phyloP scores from a whole-genome alignment of 1,139 yeast genomes.

The Debaryomyces nepalensis region DNA sequence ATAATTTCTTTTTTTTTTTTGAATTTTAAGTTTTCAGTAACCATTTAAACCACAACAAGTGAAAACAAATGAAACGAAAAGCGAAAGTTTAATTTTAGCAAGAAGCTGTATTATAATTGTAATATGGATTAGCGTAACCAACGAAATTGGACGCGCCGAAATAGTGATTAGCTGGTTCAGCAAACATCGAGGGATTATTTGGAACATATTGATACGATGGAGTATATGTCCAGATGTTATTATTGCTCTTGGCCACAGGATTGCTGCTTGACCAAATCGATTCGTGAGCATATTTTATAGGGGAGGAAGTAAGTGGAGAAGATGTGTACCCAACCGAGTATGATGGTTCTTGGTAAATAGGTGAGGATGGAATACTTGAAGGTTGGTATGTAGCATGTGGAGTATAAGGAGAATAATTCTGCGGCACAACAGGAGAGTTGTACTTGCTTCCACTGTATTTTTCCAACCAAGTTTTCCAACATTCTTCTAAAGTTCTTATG shows the following conservation, averaged over 20 bases:
- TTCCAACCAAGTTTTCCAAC: slow-evolving; percentile 53
- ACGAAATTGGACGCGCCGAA: slow-evolving; percentile 29
- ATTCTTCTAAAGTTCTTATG: slow-evolving; percentile 48
- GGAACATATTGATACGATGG: slow-evolving; percentile 26
- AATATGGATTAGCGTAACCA: slow-evolving; percentile 48
- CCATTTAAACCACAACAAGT: slow-evolving; percentile 3
- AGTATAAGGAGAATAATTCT: slow-evolving; percentile 11
- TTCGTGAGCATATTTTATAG: slow-evolving; percentile 28
- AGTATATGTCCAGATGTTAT: slow-evolving; percentile 29
- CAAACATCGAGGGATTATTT: slow-evolving; percentile 11
- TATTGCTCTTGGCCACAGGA: slow-evolving; percentile 4
- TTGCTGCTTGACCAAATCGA: slow-evolving; percentile 29
- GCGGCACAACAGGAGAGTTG: slow-evolving; percentile 12
- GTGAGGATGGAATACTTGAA: slow-evolving; percentile 31
- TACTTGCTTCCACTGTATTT: slow-evolving; percentile 26
- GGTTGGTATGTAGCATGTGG: slow-evolving; percentile 12
- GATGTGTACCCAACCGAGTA: slow-evolving; percentile 21
- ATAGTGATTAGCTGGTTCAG: slow-evolving; percentile 22
- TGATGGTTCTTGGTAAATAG: slow-evolving; percentile 22
- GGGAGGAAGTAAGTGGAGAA: slow-evolving; percentile 30
- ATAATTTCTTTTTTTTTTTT: slow-evolving; percentile 7
- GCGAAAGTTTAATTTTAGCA: slow-evolving; percentile 24
- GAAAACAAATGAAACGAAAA: slow-evolving; percentile 6
- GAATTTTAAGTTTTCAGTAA: slow-evolving; percentile 6
- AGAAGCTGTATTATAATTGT: slow-evolving; percentile 39